Percentiles rank a stretch among this genome's conserved stretches.
phyloP scores from a whole-genome alignment of 2,329 filamentous ascomycete species.

The Thelonectria blattea region DNA sequence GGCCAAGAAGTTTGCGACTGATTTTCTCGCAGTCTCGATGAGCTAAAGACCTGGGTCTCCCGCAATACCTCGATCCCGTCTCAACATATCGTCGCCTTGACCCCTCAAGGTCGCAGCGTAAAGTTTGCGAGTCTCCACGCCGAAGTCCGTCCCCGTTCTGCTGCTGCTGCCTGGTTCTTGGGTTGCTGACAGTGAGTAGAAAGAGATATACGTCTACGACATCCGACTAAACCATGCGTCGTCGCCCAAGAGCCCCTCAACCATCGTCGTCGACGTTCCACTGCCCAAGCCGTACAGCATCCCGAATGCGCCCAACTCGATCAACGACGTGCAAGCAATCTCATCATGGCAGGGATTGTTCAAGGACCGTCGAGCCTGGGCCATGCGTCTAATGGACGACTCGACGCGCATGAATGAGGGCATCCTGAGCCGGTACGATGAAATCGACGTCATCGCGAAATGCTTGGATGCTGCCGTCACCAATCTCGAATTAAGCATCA shows the following conservation, averaged over 20 bases:
- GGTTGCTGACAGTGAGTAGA: conserved; percentile 54
- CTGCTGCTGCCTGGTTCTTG: conserved; percentile 1
- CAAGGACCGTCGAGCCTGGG: conserved; percentile 81
- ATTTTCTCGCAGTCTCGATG: conserved; percentile 69
- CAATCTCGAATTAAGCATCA: conserved; percentile 80
- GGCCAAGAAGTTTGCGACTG: conserved; percentile 13
- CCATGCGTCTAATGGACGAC: conserved; percentile 70
- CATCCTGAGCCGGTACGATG: conserved; percentile 69
- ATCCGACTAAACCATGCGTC: conserved; percentile 72
- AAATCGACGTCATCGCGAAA: conserved; percentile 78
- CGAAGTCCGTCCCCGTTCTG: conserved; percentile 63
- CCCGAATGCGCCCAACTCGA: conserved; percentile 78
- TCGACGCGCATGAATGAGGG: conserved; percentile 69
- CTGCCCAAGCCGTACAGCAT: conserved; percentile 61
- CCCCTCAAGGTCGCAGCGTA: conserved; percentile 81
- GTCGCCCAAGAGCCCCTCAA: conserved; percentile 51
- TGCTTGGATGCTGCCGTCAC: conserved; percentile 84
- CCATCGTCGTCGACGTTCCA: conserved; percentile 55
- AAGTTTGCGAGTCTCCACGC: conserved; percentile 79
- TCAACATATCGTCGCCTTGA: conserved; percentile 86
- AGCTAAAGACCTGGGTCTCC: conserved; percentile 81
- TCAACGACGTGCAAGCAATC: conserved; percentile 79
- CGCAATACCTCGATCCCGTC: conserved; percentile 74
- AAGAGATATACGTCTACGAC: conserved; percentile 92
- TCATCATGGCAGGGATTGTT: conserved; percentile 90